Conservation (phyloP, 2,329 filamentous ascomycete genomes). For the Fulvia fulva region DNA sequence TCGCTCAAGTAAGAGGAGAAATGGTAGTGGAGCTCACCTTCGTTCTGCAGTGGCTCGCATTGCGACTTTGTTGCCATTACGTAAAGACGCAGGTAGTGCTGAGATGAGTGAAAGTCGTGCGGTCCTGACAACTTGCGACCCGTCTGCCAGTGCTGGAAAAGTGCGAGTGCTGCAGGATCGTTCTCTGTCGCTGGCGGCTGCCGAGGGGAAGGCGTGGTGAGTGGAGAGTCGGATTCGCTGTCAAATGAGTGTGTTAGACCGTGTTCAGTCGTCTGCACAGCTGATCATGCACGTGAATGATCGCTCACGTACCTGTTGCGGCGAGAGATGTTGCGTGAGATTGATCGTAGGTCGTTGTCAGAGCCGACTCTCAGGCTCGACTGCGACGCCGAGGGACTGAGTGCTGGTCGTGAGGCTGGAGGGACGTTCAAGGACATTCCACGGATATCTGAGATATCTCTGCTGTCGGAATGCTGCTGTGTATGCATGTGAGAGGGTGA, state of each 20-base stretch:
- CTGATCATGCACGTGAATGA: background rate
- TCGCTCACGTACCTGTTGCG: background rate
- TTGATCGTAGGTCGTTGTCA: background rate
- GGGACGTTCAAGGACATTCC: background rate
- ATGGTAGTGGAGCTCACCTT: conserved; percentile 15
- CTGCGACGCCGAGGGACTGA: background rate
- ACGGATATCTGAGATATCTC: background rate
- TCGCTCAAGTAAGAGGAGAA: background rate
- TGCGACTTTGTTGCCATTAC: conserved; percentile 28
- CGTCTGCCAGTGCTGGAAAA: conserved; percentile 33
- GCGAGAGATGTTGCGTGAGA: background rate
- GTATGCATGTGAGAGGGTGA: background rate
- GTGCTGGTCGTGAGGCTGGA: background rate
- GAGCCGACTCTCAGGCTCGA: background rate
- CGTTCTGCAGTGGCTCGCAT: conserved; percentile 31
- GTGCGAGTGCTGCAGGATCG: conserved; percentile 16
- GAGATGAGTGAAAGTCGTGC: conserved; percentile 32
- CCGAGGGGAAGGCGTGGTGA: background rate
- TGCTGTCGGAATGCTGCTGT: background rate
- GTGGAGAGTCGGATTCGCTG: background rate
- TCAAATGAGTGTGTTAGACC: background rate
- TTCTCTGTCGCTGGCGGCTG: background rate
- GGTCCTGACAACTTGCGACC: conserved; percentile 28
- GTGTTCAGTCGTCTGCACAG: background rate
- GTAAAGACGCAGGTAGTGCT: conserved; percentile 35